Evolutionary conservation across 2,329 filamentous ascomycete genomes (phyloP), one percentile per base, ranked within the genome.

Genomic region (Aureobasidium sp.): DNA sequence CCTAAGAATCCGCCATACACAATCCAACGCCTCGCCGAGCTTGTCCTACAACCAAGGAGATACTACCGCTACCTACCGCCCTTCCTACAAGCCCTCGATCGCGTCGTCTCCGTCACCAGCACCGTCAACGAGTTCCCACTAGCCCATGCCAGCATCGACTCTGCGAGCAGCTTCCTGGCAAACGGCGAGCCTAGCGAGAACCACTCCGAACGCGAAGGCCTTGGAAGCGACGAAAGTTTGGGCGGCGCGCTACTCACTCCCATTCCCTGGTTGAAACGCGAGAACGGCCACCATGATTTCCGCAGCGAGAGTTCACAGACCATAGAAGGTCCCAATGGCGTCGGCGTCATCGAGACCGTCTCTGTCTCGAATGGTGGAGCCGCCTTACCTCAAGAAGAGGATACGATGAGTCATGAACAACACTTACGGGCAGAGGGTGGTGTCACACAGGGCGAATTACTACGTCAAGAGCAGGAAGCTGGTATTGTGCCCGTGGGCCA

Each of bases 191-290:
- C 79, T 16, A 73, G 82, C 13, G 92, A 94, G 69, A 89, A 88
- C 30, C 73, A 80, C 8, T 77, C 79, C n/a, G 78, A 82, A 42
- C 73, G 72, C 64, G 68, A 69, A 30, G 67, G 68, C 1, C 77
- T 93, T 7, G 92, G 91, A 2, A 91, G 89, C 53, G 93, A 97
- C 68, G 93, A 97, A 72, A 88, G 88, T 13, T 78, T 97, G 1
- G 93, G 93, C 27, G 94, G 94, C 7, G 94, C 94, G 0, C 79
- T 97, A 21, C 79, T 99, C 54, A 97, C 93, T 1, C 94, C 93
- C 0, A 97, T 99, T 62, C 90, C 92, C 0, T 99, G 94, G 94
- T 78, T 97, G 55, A 65, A 69, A 14, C 49, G 49, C 39, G 66
- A 64, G 3, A 65, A 64, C 30, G 70, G 75, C 61, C 69, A 73